These are phyloP conservation scores for Chrysanthemum lavandulifolium DNA, from an alignment of 129 eudicot genomes.

Conservation along the genomic window DNA sequence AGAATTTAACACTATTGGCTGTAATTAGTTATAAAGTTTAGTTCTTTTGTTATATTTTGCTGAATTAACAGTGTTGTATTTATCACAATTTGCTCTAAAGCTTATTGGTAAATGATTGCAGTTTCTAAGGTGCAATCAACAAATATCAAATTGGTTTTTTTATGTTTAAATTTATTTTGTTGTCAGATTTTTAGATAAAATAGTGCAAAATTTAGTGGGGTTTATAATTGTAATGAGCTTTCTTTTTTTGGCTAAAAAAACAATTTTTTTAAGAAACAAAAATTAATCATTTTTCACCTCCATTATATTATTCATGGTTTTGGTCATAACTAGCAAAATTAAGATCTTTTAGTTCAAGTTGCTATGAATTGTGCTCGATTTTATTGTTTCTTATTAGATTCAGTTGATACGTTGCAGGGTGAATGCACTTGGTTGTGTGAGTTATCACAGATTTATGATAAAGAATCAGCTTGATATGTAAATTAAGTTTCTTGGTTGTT, in stretches of 20 bases:
- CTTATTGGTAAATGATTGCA: not conserved
- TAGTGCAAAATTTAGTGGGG: slow-evolving; percentile 19
- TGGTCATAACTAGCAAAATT: no score
- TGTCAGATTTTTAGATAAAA: slow-evolving; percentile 7
- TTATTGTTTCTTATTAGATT: not conserved
- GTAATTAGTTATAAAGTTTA: not conserved
- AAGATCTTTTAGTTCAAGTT: not conserved
- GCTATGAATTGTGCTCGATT: slow-evolving; percentile 7
- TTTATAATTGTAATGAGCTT: not conserved
- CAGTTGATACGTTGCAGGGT: slow-evolving; percentile 27
- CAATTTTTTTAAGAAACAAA: no score
- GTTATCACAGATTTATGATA: slow-evolving; percentile 12
- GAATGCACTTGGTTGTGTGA: slow-evolving; percentile 18
- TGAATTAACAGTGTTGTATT: no score
- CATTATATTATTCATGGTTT: no score
- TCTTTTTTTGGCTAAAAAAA: no score
- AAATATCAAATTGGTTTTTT: no score
- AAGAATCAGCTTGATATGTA: slow-evolving; percentile 24
- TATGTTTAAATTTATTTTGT: not conserved
- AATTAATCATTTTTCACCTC: no score
- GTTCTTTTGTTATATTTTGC: no score
- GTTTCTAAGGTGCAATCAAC: no score
- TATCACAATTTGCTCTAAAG: not conserved
- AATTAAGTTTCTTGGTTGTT: slow-evolving; percentile 23
- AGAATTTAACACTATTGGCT: slow-evolving; percentile 15